Evolutionary conservation across 345 rosid genomes (phyloP), one percentile per base, ranked within the genome.

Genomic region (Linum usitatissimum): DNA sequence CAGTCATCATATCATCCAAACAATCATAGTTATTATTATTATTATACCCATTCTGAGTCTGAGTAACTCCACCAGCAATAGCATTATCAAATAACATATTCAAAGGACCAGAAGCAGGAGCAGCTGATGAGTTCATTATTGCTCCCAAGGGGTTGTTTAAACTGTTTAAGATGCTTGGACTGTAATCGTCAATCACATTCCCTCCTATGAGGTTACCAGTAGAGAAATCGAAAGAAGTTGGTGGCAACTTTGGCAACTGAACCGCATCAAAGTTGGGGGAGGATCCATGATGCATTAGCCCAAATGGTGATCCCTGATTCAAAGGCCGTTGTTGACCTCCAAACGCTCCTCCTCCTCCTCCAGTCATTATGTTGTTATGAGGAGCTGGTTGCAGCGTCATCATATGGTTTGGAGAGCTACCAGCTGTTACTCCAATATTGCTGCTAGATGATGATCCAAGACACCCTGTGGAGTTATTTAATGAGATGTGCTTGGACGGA

Each of bases 1-100:
- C 78, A 53, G 70, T 76, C 90, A 84, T 72, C 19, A 93, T 75
- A 58, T 85, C 95, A 64, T 87, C 96, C 64, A 89, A 66, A 28
- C 84, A 76, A 13, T 82, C 89, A 2, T 78, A 78, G 64, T 69
- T 75, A 23, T 76, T 76, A 30, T 83, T 31, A 31, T n/a, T 74
- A 83, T 15, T 80, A 39, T 78, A 34, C 38, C 78, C 53, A 78
- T 77, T 12, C 39, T 64, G 10, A 77, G 70, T 72, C 74, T 30
- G 64, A 40, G 63, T 10, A 45, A 12, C 34, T 59, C 67, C 79
- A 51, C 69, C 66, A 0, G 28, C 28, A 23, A 34, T 34, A 34
- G 38, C 38, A 34, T 7, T 34, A 7, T 34, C 38, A 7, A 34
- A 34, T 3, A 34, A 4, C 38, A 34, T 34, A 21, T 69, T 73